These are phyloP conservation scores for Recurvomyces mirabilis DNA, from an alignment of 495 filamentous ascomycete genomes.

Conservation along the genomic window DNA sequence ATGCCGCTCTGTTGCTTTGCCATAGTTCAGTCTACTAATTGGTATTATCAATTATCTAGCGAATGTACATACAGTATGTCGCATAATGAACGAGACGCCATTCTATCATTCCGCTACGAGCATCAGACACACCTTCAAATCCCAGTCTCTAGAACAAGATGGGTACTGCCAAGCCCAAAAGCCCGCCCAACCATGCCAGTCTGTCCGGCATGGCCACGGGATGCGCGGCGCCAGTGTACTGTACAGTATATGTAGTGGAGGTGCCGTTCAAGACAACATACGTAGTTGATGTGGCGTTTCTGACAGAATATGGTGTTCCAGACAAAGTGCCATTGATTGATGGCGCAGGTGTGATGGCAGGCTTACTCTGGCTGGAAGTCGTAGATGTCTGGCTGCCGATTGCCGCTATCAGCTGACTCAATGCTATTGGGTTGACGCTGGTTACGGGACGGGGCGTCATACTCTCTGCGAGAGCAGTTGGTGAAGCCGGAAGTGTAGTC, in stretches of 20 bases:
- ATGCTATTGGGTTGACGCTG: not conserved
- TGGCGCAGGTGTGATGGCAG: not conserved
- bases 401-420: not conserved
- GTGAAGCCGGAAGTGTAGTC: not conserved
- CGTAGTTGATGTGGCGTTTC: not conserved
- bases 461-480: not conserved
- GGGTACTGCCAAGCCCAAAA: not conserved
- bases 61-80: no score
- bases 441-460: not conserved
- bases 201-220: not conserved
- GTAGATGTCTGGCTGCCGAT: not conserved
- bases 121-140: no score
- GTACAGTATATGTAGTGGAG: not conserved
- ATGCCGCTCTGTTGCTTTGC: no score
- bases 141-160: no score
- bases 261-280: not conserved
- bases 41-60: no score
- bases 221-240: not conserved
- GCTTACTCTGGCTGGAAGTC: not conserved
- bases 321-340: not conserved
- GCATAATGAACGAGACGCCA: no score
- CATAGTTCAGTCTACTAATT: no score
- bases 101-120: no score
- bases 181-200: not conserved
- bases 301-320: not conserved